A percentile compares a stretch with the other conserved stretches of the same genome.
These are phyloP conservation scores for Suillus luteus DNA, from an alignment of 768 basidiomycete genomes.

Conservation along the genomic window DNA sequence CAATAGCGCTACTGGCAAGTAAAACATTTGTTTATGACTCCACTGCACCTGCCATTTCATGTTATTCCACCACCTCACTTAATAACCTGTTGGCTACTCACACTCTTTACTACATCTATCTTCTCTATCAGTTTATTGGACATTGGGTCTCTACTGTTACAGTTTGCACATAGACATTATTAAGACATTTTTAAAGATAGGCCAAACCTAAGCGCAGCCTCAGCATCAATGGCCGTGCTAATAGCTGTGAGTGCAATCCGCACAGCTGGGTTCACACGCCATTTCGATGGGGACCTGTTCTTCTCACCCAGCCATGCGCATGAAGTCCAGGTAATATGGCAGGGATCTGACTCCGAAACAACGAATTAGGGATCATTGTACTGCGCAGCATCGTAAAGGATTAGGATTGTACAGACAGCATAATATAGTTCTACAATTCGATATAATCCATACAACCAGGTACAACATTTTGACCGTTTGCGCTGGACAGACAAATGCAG, in stretches of 20 bases:
- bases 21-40: conserved; percentile 20
- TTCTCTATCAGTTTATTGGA: conserved; percentile 1
- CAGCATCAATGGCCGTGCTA: neutral
- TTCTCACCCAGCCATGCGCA: neutral
- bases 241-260: neutral
- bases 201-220: neutral
- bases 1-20: conserved; percentile 37
- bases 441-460: neutral
- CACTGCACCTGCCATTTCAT: conserved; percentile 19
- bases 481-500: neutral
- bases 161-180: neutral
- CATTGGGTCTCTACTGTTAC: neutral
- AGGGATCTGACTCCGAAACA: neutral
- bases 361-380: neutral
- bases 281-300: neutral
- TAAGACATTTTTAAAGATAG: neutral
- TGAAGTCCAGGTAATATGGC: neutral
- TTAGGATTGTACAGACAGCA: neutral
- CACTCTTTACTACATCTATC: neutral
- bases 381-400: neutral
- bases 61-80: conserved; percentile 11
- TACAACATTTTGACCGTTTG: neutral
- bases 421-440: too few species aligned
- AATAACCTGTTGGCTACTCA: neutral
- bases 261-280: neutral